A percentile compares a stretch with the other conserved stretches of the same genome.
These are phyloP conservation scores for Trichoderma brevicompactum DNA, from an alignment of 2,329 filamentous ascomycete genomes.

Conservation along the genomic window DNA sequence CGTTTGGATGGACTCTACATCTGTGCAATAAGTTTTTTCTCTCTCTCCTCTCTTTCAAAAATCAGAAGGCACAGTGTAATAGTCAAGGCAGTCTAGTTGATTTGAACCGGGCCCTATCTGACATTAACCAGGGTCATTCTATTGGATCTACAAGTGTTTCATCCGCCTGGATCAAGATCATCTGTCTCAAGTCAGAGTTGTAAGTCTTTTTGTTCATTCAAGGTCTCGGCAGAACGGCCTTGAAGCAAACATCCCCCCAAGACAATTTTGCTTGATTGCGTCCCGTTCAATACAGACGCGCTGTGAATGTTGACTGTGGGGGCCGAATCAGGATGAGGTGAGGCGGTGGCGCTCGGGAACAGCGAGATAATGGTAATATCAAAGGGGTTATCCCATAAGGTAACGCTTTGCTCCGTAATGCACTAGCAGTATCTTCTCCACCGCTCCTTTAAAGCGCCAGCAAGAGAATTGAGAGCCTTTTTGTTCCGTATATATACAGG, in stretches of 20 bases:
- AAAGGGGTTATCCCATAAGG: neutral
- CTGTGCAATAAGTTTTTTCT: no score
- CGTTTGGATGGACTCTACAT: no score
- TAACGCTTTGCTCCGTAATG: neutral
- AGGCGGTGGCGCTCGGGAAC: slow-evolving; percentile 2
- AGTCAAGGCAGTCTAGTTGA: no score
- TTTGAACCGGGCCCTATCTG: no score
- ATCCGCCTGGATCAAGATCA: no score
- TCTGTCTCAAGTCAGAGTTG: no score
- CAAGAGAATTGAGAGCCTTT: neutral
- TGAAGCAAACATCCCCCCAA: neutral
- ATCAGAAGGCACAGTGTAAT: no score
- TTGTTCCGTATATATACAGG: neutral
- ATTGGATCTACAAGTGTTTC: no score
- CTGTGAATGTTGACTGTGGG: no score
- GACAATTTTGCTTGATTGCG: neutral
- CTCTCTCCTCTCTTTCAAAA: no score
- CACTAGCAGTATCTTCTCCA: neutral
- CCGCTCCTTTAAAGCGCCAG: slow-evolving; percentile 16
- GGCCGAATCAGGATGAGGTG: neutral
- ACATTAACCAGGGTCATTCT: no score
- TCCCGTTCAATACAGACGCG: neutral
- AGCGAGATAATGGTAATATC: neutral
- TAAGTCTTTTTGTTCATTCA: no score
- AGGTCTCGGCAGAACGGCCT: neutral